phyloP scores from a whole-genome alignment of 2,329 filamentous ascomycete genomes.

The Ceratocystis albifundus region DNA sequence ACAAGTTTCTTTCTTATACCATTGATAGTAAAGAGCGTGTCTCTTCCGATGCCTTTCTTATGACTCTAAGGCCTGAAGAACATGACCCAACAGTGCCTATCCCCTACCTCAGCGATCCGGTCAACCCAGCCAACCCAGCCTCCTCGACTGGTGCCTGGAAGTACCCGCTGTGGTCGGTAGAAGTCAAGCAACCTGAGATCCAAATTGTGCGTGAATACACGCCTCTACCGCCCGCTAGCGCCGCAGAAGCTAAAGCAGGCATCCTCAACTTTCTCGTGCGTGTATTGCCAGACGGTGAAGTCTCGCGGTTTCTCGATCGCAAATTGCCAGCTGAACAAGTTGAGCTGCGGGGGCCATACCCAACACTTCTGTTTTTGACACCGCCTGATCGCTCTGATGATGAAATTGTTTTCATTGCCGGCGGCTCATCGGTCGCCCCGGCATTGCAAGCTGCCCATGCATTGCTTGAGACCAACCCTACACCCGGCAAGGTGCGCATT shows the following conservation, averaged over 20 bases:
- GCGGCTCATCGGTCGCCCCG: constrained; percentile 84
- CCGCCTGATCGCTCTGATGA: constrained; percentile 29
- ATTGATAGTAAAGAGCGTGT: constrained; percentile 50
- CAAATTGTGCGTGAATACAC: constrained; percentile 91
- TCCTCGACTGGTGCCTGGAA: constrained; percentile 28
- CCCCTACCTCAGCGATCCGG: constrained; percentile 23
- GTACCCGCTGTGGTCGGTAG: constrained; percentile 69
- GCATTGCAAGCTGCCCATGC: constrained; percentile 68
- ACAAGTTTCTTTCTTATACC: constrained; percentile 54
- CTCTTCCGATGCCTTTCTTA: constrained; percentile 56
- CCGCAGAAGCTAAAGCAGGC: constrained; percentile 30
- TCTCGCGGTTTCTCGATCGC: constrained; percentile 66
- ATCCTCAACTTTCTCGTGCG: constrained; percentile 64
- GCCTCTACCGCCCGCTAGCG: constrained; percentile 52
- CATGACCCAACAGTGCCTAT: constrained; percentile 24
- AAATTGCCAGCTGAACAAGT: constrained; percentile 52
- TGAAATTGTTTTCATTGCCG: constrained; percentile 71
- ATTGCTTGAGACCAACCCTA: constrained; percentile 35
- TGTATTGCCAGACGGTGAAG: constrained; percentile 67
- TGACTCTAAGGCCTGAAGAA: constrained; percentile 45
- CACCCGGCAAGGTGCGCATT: constrained; percentile 45
- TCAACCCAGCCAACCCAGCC: constrained; percentile 16
- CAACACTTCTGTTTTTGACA: constrained; percentile 47
- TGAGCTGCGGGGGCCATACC: constrained; percentile 66
- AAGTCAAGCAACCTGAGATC: constrained; percentile 87